Evolutionary conservation across 345 rosid genomes (phyloP).

Genomic region (Salix caprea): DNA sequence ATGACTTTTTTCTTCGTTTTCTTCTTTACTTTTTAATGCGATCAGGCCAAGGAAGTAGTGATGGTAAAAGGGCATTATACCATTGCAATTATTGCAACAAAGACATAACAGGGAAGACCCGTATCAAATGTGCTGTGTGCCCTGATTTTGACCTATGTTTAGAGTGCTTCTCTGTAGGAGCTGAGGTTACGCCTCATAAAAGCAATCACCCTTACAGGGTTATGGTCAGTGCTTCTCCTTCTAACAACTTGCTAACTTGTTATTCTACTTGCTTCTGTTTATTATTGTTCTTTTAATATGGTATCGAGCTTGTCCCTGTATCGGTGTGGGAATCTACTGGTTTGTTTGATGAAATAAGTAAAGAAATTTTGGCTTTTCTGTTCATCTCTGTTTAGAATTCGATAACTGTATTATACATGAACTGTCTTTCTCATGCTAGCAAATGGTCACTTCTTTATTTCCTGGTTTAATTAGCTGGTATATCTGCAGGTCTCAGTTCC

Average conservation of each 20-base stretch:
- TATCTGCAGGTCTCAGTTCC: not conserved
- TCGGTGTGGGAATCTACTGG: not conserved
- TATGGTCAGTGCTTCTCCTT: constrained; percentile 61
- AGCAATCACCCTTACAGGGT: constrained; percentile 83
- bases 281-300: not conserved
- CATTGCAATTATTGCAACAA: constrained; percentile 98
- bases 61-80: constrained; percentile 80
- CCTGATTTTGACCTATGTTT: constrained; percentile 95
- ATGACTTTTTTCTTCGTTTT: not conserved
- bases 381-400: not conserved
- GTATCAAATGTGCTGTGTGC: constrained; percentile 88
- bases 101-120: constrained; percentile 83
- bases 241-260: not conserved
- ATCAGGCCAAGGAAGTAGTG: constrained; percentile 68
- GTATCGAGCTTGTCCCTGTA: not conserved
- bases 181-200: constrained; percentile 85
- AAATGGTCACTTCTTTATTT: not conserved
- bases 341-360: not conserved
- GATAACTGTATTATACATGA: constrained; percentile 1
- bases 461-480: not conserved
- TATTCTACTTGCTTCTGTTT: not conserved
- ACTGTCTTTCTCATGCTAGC: not conserved
- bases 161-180: constrained; percentile 95
- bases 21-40: constrained; percentile 7
- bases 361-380: not conserved